Percentiles rank a stretch among this genome's conserved stretches.
These are phyloP conservation scores for Dentipellis fragilis DNA, from an alignment of 768 basidiomycete species.

Conservation along the genomic window DNA sequence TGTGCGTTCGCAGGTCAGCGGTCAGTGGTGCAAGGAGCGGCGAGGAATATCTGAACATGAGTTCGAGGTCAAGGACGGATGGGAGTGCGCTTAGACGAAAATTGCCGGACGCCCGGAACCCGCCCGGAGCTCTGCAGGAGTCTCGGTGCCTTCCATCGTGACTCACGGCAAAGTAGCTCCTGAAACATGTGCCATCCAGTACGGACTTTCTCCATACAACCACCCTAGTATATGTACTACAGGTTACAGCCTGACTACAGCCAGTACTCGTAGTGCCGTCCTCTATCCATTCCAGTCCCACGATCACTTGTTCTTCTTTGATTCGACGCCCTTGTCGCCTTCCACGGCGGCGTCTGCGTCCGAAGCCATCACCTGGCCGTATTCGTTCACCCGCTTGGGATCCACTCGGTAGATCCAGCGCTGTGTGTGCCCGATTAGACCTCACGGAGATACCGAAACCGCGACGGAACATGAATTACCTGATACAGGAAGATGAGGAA, in stretches of 20 bases:
- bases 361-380: conserved; percentile 68
- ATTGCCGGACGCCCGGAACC: not conserved
- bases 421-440: conserved; percentile 27
- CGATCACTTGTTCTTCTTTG: conserved; percentile 25
- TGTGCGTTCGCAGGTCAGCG: not conserved
- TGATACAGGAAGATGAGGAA: conserved; percentile 91
- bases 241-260: too few relatives aligned
- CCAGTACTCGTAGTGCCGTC: not conserved
- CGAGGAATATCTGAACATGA: not conserved
- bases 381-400: conserved; percentile 91
- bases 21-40: not conserved
- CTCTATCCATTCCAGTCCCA: not conserved
- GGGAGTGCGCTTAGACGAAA: not conserved
- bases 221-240: too few relatives aligned
- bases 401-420: conserved; percentile 98
- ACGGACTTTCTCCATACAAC: too few relatives aligned
- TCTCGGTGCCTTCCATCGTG: too few relatives aligned
- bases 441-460: not conserved
- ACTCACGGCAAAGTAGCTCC: too few relatives aligned
- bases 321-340: conserved; percentile 18
- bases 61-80: not conserved
- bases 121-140: too few relatives aligned
- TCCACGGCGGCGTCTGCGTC: conserved; percentile 37
- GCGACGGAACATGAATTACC: conserved; percentile 33
- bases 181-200: too few relatives aligned